phyloP scores from a whole-genome alignment of 768 basidiomycete species.

The Suillus decipiens region DNA sequence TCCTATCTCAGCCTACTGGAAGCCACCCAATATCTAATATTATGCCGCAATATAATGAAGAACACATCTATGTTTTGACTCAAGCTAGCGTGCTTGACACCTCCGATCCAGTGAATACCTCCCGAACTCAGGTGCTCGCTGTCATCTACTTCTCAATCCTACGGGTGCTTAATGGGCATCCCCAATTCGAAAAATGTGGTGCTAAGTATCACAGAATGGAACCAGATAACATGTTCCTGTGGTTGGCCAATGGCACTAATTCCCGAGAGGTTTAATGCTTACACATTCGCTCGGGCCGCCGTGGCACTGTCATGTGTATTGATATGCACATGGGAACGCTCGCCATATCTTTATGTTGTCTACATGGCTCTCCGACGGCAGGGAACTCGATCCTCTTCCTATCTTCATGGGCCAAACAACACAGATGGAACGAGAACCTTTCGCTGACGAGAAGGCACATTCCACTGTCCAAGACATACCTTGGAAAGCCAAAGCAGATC shows the following conservation, averaged over 20 bases:
- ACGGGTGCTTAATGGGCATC: not conserved
- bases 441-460: conserved; percentile 8
- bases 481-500: conserved; percentile 14
- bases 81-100: not conserved
- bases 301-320: not conserved
- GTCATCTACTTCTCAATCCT: not conserved
- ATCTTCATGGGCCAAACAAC: conserved; percentile 8
- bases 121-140: not conserved
- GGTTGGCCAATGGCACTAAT: not conserved
- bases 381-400: conserved; percentile 13
- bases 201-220: not conserved
- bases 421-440: not conserved
- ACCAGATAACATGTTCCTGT: not conserved
- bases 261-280: not conserved
- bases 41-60: not conserved
- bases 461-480: not conserved
- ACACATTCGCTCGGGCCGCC: not conserved
- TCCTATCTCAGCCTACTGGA: not conserved
- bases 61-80: not conserved
- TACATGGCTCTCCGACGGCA: conserved; percentile 13
- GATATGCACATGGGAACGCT: not conserved
- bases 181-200: not conserved
- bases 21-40: not conserved
- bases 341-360: conserved; percentile 9
- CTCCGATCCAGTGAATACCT: not conserved